Evolutionary conservation across 2,329 filamentous ascomycete species (phyloP), one percentile per base, ranked within the genome.

Genomic region (Ceratocystis ficicola): DNA sequence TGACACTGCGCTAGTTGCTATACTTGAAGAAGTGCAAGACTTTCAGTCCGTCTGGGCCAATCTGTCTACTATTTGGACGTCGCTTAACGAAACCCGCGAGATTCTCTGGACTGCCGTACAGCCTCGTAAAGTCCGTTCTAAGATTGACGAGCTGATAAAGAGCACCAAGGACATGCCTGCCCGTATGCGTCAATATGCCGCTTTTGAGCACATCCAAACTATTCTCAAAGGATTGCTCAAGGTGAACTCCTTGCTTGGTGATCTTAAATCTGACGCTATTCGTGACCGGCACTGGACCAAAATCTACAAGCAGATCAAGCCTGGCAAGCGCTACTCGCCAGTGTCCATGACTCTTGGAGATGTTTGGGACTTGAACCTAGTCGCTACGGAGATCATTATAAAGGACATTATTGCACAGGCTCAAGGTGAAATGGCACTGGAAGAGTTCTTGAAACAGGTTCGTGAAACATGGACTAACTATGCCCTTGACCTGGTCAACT

Each of bases 91-190:
- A 72, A 87, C 96, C 17, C 86, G 90, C 36, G 95, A 99, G 71
- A 88, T 86, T 64, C 82, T 95, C 1, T 99, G 95, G 95, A 95
- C 88, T 66, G 96, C 90, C 72, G 89, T 99, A 1, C 91, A 97
- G 73, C 93, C 95, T 7, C 85, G 94, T 69, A 99, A 97, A 77
- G 85, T 99, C 67, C 86, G 94, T 46, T 84, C 89, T 71, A 89
- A 90, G 69, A 86, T 99, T 63, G 93, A 99, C 72, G 87, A 88
- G 61, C 82, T 97, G 64, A 90, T 97, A 74, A 96, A 96, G 79
- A 95, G 95, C 83, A 97, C 92, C 44, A 97, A 96, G 77, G 93
- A 97, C 69, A 97, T 99, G 94, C 94, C 95, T 0, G 96, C 91
- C 76, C 87, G 94, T 68, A 97, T 99, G 93, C 87, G 95, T 68